Base-by-base conservation (phyloP, 441 rosid species). In the Populus hybrid region DNA sequence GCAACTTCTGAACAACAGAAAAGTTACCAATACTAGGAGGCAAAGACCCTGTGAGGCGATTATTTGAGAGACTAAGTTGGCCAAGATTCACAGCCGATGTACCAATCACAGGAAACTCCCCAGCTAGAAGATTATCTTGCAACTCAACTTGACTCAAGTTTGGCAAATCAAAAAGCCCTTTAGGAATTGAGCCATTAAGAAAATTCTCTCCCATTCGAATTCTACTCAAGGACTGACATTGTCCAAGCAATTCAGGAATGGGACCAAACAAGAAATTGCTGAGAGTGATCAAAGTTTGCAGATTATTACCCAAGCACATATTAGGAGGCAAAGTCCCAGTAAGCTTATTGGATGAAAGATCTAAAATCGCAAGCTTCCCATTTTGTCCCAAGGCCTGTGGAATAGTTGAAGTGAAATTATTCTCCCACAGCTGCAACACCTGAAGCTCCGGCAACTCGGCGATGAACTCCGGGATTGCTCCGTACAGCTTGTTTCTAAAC, bases 371-470 rank as follows among this genome's bases (percentile, higher is more conserved):
- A 35, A 94, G 91, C 71, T 87, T 90, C 57, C 94, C 95, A 72
- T 90, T 95, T 32, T 81, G 84, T 8, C 99, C 99, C 38, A 95
- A 35, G n/a, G 81, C 85, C 73, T 83, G 88, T 10, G 98, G 98
- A 69, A 95, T 90, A 50, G 85, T 90, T 28, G 93, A 97, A 1
- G 99, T 94, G 87, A 95, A 92, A 79, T 94, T 94, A 67, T 95
- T 95, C 69, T 92, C 99, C 99, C 99, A 95, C 30, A 95, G 73
- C 89, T 95, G 97, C 74, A 95, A 78, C 76, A 94, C 98, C 79
- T 95, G 90, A 11, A 95, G 92, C 83, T 82, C 77, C 57, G 98
- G 97, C 61, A 95, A 72, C 4, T 87, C 94, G 14, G 93, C 97
- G 74, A 95, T 85, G 61, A 92, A 92, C 85, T 89, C 94, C 18